Percentiles rank a stretch among this genome's conserved stretches.
phyloP scores from a whole-genome alignment of 2,329 filamentous ascomycete genomes.

The Hymenoscyphus fraxineus region DNA sequence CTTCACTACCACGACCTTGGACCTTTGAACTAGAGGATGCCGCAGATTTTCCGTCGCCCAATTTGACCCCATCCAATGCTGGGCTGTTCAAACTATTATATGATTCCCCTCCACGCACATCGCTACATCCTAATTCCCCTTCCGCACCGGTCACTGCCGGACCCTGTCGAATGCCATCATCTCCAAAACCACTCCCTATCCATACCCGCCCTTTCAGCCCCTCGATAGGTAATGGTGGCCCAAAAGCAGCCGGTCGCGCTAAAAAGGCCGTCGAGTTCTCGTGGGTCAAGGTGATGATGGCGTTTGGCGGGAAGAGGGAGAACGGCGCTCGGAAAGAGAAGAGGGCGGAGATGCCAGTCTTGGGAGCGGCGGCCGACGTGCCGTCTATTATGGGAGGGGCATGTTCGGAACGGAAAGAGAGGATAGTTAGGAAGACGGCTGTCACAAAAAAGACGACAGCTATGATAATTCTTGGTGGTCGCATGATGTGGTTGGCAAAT shows the following conservation, averaged over 20 bases:
- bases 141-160: constrained; percentile 52
- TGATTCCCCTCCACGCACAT: constrained; percentile 74
- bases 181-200: constrained; percentile 88
- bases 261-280: constrained; percentile 98
- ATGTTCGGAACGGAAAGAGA: constrained; percentile 32
- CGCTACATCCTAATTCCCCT: constrained; percentile 90
- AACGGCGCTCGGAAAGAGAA: constrained; percentile 74
- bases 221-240: constrained; percentile 67
- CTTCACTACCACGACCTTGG: constrained; percentile 37
- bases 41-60: constrained; percentile 24
- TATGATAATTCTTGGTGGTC: constrained; percentile 35
- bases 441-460: constrained; percentile 32
- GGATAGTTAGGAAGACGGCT: constrained; percentile 30
- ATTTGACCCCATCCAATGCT: constrained; percentile 20
- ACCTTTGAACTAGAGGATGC: constrained; percentile 40
- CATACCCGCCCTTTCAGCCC: constrained; percentile 87
- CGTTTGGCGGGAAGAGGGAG: constrained; percentile 89
- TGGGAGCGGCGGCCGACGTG: constrained; percentile 15
- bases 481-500: constrained; percentile 29
- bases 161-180: constrained; percentile 64
- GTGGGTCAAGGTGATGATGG: constrained; percentile 92
- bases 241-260: constrained; percentile 89
- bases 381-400: constrained; percentile 22
- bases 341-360: constrained; percentile 50
- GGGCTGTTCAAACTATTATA: constrained; percentile 38